These are phyloP conservation scores for Silene coronaria DNA, from an alignment of 179 eudicot species.

Conservation along the genomic window DNA sequence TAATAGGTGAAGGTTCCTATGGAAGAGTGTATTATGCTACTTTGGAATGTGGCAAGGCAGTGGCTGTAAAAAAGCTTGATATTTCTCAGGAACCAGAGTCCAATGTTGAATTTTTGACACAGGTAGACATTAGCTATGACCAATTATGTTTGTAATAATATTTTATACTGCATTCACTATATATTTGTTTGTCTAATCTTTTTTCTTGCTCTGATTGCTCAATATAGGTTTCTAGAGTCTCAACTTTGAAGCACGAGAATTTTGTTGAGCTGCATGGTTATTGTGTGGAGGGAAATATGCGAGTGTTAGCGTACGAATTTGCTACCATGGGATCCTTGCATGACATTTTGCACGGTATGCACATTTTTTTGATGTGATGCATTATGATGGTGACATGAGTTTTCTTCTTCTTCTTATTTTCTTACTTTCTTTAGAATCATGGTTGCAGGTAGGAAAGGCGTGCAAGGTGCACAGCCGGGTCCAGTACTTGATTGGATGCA, in stretches of 20 bases:
- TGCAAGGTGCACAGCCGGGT: slow-evolving; percentile 55
- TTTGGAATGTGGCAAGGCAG: slow-evolving; percentile 44
- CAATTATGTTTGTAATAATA: neutral
- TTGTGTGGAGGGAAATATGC: slow-evolving; percentile 44
- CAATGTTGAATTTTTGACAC: slow-evolving; percentile 47
- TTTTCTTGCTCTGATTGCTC: slow-evolving; percentile 3
- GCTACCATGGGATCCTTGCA: slow-evolving; percentile 54
- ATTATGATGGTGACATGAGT: neutral
- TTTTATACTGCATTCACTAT: neutral
- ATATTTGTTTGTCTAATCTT: neutral
- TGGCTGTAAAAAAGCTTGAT: slow-evolving; percentile 58
- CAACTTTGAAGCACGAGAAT: slow-evolving; percentile 39
- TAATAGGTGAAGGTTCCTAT: slow-evolving; percentile 64
- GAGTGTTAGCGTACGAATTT: slow-evolving; percentile 44
- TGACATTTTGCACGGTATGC: slow-evolving; percentile 43
- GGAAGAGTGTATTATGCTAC: slow-evolving; percentile 57
- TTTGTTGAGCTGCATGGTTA: slow-evolving; percentile 48
- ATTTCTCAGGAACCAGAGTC: slow-evolving; percentile 46
- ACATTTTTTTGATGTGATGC: neutral
- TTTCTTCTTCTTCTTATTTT: neutral
- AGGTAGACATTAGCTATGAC: slow-evolving; percentile 28
- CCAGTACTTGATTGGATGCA: slow-evolving; percentile 50
- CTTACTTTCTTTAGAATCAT: neutral
- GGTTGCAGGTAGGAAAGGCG: slow-evolving; percentile 46
- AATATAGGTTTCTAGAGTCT: slow-evolving; percentile 39